These are phyloP conservation scores for Brassica incana DNA, from an alignment of 345 rosid genomes.

Conservation along the genomic window DNA sequence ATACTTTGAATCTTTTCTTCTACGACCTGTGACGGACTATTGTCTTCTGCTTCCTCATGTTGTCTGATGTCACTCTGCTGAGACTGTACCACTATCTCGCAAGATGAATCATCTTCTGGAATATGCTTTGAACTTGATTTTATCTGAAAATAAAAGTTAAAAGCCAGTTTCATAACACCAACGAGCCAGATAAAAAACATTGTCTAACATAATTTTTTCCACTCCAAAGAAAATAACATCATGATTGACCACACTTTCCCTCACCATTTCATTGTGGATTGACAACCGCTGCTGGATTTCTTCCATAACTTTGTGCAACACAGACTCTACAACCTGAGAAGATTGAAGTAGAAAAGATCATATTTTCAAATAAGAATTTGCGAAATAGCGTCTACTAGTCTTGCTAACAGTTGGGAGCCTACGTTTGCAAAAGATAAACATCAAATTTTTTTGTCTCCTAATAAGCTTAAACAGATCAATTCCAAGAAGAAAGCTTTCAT, in stretches of 20 bases:
- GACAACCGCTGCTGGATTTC: slow-evolving; percentile 73
- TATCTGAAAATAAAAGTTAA: slow-evolving; percentile 44
- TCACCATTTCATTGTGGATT: slow-evolving; percentile 61
- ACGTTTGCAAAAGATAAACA: neutral
- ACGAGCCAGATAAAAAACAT: slow-evolving; percentile 19
- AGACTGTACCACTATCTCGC: slow-evolving; percentile 41
- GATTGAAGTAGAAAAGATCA: slow-evolving; percentile 3
- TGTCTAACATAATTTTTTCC: neutral
- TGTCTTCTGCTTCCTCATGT: slow-evolving; percentile 31
- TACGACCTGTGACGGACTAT: slow-evolving; percentile 15
- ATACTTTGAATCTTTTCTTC: slow-evolving; percentile 35
- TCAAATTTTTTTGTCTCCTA: too few relatives aligned
- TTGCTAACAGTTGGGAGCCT: slow-evolving; percentile 18
- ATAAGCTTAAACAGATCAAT: neutral
- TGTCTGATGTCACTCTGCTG: slow-evolving; percentile 21
- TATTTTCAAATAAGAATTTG: neutral
- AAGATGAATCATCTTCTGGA: slow-evolving; percentile 27
- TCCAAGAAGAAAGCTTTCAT: slow-evolving; percentile 6
- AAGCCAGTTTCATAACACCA: slow-evolving; percentile 11
- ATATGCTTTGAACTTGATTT: slow-evolving; percentile 44
- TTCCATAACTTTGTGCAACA: slow-evolving; percentile 71
- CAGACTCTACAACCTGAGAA: slow-evolving; percentile 75
- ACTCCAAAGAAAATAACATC: slow-evolving; percentile 12
- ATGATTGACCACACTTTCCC: slow-evolving; percentile 12
- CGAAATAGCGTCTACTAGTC: neutral